Percentiles rank a stretch among this genome's conserved stretches.
Conservation (phyloP, 1,139 yeast genomes). For the Hemisphaericaspora subhashii region DNA sequence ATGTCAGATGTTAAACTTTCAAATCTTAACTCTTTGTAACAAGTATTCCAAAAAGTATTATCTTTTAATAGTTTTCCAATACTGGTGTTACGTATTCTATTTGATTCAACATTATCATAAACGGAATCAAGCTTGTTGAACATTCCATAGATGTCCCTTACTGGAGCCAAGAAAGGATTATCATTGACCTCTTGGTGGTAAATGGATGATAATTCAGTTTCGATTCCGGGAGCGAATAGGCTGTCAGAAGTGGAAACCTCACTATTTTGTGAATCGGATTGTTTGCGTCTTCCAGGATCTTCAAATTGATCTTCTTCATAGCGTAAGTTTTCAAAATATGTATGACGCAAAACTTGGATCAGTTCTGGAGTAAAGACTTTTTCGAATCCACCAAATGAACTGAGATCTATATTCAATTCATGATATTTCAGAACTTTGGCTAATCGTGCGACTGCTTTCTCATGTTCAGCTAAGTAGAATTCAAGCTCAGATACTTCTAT, state of each 20-base stretch:
- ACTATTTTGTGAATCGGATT: constrained; percentile 9
- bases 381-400: constrained; percentile 7
- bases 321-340: constrained; percentile 22
- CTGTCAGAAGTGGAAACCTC: not conserved
- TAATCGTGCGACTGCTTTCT: constrained; percentile 10
- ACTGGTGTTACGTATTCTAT: not conserved
- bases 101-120: constrained; percentile 1
- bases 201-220: constrained; percentile 3
- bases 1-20: constrained; percentile 22
- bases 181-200: constrained; percentile 10
- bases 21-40: constrained; percentile 34
- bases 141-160: not conserved
- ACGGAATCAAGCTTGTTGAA: not conserved
- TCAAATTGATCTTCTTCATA: constrained; percentile 7
- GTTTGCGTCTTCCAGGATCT: not conserved
- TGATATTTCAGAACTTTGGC: constrained; percentile 12
- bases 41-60: constrained; percentile 33
- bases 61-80: constrained; percentile 18
- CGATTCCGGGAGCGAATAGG: not conserved
- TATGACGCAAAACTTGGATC: constrained; percentile 21
- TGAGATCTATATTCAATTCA: constrained; percentile 12
- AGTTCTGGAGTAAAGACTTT: constrained; percentile 18
- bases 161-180: not conserved
- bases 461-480: constrained; percentile 16
- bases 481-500: constrained; percentile 16